Conservation (phyloP, 345 rosid genomes). For the Mallotus nudiflorus region DNA sequence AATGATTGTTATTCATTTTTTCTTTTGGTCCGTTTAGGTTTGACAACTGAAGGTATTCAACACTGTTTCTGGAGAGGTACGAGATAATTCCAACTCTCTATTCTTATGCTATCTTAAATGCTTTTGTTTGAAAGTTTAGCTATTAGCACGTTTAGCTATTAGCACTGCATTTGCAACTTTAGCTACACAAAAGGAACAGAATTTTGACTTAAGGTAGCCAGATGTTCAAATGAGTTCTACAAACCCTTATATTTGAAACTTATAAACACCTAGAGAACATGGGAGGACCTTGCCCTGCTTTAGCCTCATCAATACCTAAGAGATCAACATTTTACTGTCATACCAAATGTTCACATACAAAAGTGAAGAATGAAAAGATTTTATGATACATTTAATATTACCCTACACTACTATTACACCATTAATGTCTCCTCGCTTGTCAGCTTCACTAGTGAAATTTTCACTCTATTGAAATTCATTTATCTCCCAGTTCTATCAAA, state of each 20-base stretch:
- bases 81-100: not conserved
- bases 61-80: constrained; percentile 96
- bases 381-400: not conserved
- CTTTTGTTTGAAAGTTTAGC: not conserved
- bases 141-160: not conserved
- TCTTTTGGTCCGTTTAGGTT: constrained; percentile 43
- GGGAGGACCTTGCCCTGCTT: not conserved
- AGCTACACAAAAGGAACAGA: not conserved
- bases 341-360: not conserved
- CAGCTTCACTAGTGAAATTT: not conserved
- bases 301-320: not conserved
- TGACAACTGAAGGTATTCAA: constrained; percentile 77
- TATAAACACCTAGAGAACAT: not conserved
- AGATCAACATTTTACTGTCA: not conserved
- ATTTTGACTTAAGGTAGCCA: not conserved
- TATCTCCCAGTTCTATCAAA: not conserved
- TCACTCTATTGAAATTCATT: not conserved
- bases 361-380: not conserved
- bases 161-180: not conserved
- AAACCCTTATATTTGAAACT: not conserved
- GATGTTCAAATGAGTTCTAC: not conserved
- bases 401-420: not conserved
- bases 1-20: not conserved
- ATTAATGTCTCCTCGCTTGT: not conserved
- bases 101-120: not conserved